These are phyloP conservation scores for Teunomyces pallodes DNA, from an alignment of 805 yeast genomes.

Conservation along the genomic window DNA sequence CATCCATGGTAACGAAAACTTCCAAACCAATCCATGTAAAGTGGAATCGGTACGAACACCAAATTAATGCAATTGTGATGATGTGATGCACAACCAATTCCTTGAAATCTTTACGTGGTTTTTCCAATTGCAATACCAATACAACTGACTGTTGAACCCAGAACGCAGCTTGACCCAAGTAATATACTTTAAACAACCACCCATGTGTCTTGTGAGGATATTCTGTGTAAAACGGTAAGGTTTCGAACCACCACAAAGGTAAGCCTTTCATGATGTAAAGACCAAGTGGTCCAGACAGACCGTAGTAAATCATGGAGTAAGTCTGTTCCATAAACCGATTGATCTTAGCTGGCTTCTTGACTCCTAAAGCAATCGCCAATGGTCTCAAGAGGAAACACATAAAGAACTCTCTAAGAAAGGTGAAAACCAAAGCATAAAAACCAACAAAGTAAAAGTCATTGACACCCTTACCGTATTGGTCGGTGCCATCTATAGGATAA, in stretches of 20 bases:
- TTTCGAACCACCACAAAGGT: conserved; percentile 88
- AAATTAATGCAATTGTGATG: conserved; percentile 83
- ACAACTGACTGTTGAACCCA: conserved; percentile 97
- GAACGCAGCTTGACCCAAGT: conserved; percentile 90
- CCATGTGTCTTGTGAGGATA: conserved; percentile 84
- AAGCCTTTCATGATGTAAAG: conserved; percentile 77
- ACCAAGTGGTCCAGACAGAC: conserved; percentile 81
- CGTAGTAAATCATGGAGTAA: conserved; percentile 78
- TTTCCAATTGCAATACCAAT: conserved; percentile 79
- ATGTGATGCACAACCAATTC: conserved; percentile 93
- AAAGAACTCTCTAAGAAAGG: conserved; percentile 84
- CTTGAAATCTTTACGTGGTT: conserved; percentile 89
- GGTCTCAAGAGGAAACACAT: conserved; percentile 84
- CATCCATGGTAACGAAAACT: conserved; percentile 92
- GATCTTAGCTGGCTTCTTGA: conserved; percentile 53
- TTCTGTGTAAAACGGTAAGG: conserved; percentile 70
- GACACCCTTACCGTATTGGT: conserved; percentile 82
- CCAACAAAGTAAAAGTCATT: conserved; percentile 78
- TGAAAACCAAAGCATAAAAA: conserved; percentile 81
- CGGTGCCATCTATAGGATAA: conserved; percentile 58
- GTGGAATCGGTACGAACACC: conserved; percentile 87
- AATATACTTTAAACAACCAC: conserved; percentile 71
- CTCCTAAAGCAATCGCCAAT: conserved; percentile 53
- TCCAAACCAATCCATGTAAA: conserved; percentile 95
- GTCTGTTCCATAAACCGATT: conserved; percentile 92